Conservation (phyloP, 768 basidiomycete species). For the Pleurotus cornucopiae region DNA sequence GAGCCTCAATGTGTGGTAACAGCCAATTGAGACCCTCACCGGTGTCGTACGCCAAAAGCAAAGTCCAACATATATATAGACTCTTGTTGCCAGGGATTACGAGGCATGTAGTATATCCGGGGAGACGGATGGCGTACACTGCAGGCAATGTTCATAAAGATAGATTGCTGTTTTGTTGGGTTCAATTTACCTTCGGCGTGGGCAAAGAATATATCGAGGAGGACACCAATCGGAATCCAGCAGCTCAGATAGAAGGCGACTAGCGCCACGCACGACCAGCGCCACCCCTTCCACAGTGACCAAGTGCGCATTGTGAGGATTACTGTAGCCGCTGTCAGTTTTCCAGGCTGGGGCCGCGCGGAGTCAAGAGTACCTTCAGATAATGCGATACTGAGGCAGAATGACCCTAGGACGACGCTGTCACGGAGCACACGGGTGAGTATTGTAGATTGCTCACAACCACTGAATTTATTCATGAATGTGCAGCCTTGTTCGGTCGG, state of each 20-base stretch:
- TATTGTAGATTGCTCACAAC: background rate
- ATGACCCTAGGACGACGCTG: background rate
- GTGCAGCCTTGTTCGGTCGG: background rate
- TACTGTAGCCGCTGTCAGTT: background rate
- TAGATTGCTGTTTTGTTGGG: too few species aligned
- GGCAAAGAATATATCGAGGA: background rate
- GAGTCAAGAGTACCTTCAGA: background rate
- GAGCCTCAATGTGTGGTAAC: too few species aligned
- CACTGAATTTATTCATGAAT: background rate
- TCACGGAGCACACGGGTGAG: too few species aligned
- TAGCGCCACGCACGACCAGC: background rate
- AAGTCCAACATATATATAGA: slow-evolving; percentile 1
- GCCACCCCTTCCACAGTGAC: background rate
- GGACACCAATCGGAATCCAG: background rate
- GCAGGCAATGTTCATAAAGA: background rate
- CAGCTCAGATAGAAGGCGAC: background rate
- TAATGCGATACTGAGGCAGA: background rate
- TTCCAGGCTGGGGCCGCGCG: background rate
- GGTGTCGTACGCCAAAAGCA: background rate
- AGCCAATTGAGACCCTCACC: background rate
- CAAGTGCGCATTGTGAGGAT: slow-evolving; percentile 2
- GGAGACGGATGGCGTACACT: background rate
- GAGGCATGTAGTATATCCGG: background rate
- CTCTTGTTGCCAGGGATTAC: background rate
- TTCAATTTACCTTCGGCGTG: background rate